Evolutionary conservation across 208 protist genomes (phyloP).

Genomic region (Tetramitus jugosus): DNA sequence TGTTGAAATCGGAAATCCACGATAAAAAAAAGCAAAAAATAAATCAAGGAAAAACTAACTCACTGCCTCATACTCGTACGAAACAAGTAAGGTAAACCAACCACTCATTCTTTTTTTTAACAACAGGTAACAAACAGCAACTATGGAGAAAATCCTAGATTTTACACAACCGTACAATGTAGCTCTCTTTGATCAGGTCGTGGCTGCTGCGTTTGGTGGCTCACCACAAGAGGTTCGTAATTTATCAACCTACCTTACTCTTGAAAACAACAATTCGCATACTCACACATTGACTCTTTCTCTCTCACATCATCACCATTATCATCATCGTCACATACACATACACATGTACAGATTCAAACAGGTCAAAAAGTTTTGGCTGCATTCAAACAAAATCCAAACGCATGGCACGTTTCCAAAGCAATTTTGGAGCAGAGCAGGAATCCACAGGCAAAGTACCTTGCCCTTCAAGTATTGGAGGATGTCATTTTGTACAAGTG

Average conservation of each 20-base stretch:
- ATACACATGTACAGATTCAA: not conserved
- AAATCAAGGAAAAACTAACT: no score
- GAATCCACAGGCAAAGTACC: slow-evolving; percentile 10
- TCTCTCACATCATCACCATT: no score
- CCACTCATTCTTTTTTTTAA: no score
- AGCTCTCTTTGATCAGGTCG: not conserved
- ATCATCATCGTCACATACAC: not conserved
- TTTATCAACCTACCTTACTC: not conserved
- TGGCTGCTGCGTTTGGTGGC: not conserved
- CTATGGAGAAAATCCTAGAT: slow-evolving; percentile 18
- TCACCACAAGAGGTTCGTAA: not conserved
- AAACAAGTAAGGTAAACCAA: no score
- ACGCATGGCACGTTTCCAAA: not conserved
- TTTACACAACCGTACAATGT: slow-evolving; percentile 14
- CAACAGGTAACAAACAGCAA: no score
- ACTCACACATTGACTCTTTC: no score
- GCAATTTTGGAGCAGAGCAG: not conserved
- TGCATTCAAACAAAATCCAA: slow-evolving; percentile 6
- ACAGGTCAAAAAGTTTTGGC: not conserved
- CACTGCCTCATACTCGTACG: no score
- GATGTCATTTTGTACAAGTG: slow-evolving; percentile 11
- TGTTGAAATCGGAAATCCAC: no score
- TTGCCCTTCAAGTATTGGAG: not conserved
- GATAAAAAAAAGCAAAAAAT: no score
- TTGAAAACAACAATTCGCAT: no score